Conservation (phyloP, 2,329 filamentous ascomycete genomes). For the Monosporascus sp. region DNA sequence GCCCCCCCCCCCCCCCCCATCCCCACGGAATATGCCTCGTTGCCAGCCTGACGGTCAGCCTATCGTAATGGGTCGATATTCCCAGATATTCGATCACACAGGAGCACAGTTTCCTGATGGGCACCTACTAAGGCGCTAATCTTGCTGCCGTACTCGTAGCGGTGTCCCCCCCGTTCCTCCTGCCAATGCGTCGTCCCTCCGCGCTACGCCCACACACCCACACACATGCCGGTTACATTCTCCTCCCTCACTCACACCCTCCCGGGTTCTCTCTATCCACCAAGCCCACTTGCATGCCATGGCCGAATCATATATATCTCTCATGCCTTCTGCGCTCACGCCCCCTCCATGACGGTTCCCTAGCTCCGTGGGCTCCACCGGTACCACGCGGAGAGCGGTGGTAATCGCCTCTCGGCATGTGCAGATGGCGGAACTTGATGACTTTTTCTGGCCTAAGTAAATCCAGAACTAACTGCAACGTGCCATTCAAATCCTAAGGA, state of each 20-base stretch:
- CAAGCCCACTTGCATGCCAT: not conserved
- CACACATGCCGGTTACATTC: not conserved
- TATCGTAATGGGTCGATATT: not conserved
- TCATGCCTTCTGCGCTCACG: constrained; percentile 16
- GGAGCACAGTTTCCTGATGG: not conserved
- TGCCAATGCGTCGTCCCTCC: not conserved
- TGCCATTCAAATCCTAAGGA: not conserved
- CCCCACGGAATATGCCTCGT: not conserved
- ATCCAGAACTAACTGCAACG: constrained; percentile 4
- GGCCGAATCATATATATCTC: not conserved
- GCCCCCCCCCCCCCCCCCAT: not conserved
- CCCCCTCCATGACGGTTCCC: constrained; percentile 17
- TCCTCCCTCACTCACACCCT: not conserved
- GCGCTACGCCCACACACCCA: not conserved
- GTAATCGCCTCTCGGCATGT: constrained; percentile 35
- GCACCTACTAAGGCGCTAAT: not conserved
- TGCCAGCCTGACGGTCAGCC: constrained; percentile 3
- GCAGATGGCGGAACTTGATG: constrained; percentile 18
- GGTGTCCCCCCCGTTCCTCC: not conserved
- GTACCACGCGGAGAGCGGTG: constrained; percentile 23
- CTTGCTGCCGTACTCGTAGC: not conserved
- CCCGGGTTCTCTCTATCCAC: not conserved
- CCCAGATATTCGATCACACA: not conserved
- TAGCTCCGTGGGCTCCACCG: constrained; percentile 22
- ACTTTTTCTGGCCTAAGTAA: constrained; percentile 12